phyloP scores from a whole-genome alignment of 805 yeast species.

The Cyberlindnera amylophila region DNA sequence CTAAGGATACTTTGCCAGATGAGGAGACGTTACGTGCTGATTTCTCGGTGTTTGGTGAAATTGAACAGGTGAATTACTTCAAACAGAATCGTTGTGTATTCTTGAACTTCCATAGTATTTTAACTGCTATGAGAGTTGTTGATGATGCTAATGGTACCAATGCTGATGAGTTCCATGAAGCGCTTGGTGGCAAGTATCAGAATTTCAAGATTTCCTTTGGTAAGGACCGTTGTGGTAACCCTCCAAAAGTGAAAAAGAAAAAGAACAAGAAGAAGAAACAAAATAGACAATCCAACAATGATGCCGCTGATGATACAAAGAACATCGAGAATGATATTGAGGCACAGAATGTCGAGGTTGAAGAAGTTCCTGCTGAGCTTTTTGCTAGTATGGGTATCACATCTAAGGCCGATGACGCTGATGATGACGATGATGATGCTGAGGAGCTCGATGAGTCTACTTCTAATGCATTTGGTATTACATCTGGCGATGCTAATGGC shows the following conservation, averaged over 20 bases:
- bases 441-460: neutral
- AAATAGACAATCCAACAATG: neutral
- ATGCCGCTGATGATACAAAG: neutral
- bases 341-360: conserved; percentile 14
- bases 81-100: conserved; percentile 72
- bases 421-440: conserved; percentile 2
- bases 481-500: conserved; percentile 1
- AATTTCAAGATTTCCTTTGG: conserved; percentile 64
- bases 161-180: conserved; percentile 33
- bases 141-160: conserved; percentile 47
- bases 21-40: conserved; percentile 53
- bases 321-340: conserved; percentile 4
- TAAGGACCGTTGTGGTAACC: conserved; percentile 79
- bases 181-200: conserved; percentile 44
- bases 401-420: conserved; percentile 5
- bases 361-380: conserved; percentile 21
- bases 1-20: conserved; percentile 36
- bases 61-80: conserved; percentile 73
- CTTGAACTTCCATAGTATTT: conserved; percentile 62
- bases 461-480: conserved; percentile 22
- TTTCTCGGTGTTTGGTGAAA: conserved; percentile 60
- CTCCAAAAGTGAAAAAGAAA: conserved; percentile 46
- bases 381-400: conserved; percentile 27
- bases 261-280: conserved; percentile 28
- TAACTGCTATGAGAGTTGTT: conserved; percentile 60